Conservation (phyloP, 345 rosid species). For the Trapa bicornis region DNA sequence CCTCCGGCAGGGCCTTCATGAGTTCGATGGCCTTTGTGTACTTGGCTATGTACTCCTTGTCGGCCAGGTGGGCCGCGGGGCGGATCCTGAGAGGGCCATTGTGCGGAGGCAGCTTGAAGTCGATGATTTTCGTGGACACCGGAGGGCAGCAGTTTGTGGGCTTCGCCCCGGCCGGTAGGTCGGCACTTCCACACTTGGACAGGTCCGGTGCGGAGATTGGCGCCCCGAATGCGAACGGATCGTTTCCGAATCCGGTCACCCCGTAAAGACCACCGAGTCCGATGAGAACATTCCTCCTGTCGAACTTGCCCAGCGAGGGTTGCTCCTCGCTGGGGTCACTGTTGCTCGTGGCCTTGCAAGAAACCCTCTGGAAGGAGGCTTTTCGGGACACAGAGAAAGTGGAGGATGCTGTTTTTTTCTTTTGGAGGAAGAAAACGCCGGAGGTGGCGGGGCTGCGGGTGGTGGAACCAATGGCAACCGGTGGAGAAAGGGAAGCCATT, state of each 20-base stretch:
- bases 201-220: constrained; percentile 31
- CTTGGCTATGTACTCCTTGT: constrained; percentile 25
- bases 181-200: constrained; percentile 28
- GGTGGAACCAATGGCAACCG: constrained; percentile 3
- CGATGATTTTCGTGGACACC: constrained; percentile 17
- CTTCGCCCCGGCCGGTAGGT: constrained; percentile 22
- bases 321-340: not conserved
- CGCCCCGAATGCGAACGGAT: constrained; percentile 25
- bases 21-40: constrained; percentile 35
- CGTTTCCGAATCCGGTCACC: constrained; percentile 14
- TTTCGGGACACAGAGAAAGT: not conserved
- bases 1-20: constrained; percentile 45
- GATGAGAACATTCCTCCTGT: constrained; percentile 42
- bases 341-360: constrained; percentile 10
- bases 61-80: constrained; percentile 34
- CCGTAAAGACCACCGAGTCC: constrained; percentile 46
- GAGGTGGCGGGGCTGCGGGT: not conserved
- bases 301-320: constrained; percentile 12
- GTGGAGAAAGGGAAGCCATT: constrained; percentile 12
- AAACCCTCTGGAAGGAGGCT: constrained; percentile 3
- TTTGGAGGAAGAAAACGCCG: constrained; percentile 4
- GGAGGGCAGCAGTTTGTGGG: constrained; percentile 48
- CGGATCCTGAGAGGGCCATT: constrained; percentile 19
- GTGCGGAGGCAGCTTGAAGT: constrained; percentile 28
- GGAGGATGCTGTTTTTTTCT: not conserved